Evolutionary conservation across 2,329 filamentous ascomycete genomes (phyloP).

Genomic region (Cytospora mali): DNA sequence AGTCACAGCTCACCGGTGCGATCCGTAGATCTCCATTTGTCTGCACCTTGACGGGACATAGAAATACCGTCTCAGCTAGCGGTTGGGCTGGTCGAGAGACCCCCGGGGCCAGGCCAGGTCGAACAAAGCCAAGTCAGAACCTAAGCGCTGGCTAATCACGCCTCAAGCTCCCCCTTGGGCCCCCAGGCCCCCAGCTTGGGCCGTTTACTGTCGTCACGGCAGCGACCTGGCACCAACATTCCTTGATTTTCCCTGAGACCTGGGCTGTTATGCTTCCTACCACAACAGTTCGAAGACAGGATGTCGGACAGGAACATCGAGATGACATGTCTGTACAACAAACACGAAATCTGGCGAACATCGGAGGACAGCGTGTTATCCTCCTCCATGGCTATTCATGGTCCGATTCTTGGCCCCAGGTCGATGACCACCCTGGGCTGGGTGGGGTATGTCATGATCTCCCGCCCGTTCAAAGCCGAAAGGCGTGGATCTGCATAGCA

Average conservation of each 20-base stretch:
- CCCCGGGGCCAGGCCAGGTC: not conserved
- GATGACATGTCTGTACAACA: conserved; percentile 8
- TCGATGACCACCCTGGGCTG: not conserved
- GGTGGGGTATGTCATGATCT: conserved; percentile 16
- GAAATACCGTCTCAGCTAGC: not conserved
- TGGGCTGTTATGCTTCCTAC: not conserved
- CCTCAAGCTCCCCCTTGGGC: not conserved
- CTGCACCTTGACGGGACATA: conserved; percentile 2
- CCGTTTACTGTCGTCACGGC: not conserved
- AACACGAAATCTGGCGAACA: not conserved
- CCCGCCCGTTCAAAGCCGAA: not conserved
- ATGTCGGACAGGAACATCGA: not conserved
- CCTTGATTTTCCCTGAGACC: not conserved
- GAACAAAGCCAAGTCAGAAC: conserved; percentile 3
- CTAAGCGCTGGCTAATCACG: not conserved
- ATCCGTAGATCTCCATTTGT: not conserved
- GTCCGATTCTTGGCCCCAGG: conserved; percentile 1
- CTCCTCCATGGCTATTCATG: not conserved
- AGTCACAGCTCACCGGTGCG: conserved; percentile 11
- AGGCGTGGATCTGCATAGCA: conserved; percentile 9
- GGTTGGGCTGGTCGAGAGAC: not conserved
- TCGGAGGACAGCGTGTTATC: not conserved
- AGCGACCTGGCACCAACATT: not conserved
- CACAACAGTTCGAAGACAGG: conserved; percentile 1
- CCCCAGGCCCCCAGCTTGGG: not conserved